Base-by-base conservation (phyloP, 2,329 filamentous ascomycete genomes). In the Xylariaceae sp. region DNA sequence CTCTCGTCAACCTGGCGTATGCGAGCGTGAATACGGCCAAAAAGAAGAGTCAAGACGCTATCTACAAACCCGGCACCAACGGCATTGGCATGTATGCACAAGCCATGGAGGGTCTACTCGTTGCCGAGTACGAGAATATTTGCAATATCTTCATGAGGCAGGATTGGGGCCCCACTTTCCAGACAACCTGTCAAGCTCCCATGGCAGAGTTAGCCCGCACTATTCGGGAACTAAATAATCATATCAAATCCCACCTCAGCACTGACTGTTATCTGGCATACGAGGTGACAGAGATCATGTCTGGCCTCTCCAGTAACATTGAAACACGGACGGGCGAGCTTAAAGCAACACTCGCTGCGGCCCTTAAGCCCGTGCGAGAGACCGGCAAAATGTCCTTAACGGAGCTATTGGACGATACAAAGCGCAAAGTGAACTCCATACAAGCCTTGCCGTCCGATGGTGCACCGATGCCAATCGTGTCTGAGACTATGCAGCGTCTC, bases 231-330 rank as follows among this genome's bases (percentile, higher is more conserved):
- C 77, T 99, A 31, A 96, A 97, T 67, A 79, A 82, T 44, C 91
- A 96, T 63, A 90, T 97, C 68, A 90, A 91, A 65, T 75, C 80
- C 38, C 91, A 96, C 63, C 73, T 96, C 36, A 81, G 84, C 58
- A 96, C 90, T 0, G 94, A 99, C 67, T 97, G 92, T 69, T 97
- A 89, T 66, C 79, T 99, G 43, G 90, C 90, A 7, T 99, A 95
- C 66, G 94, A 99, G 66, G 89, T 97, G 31, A 89, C 95, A 31
- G 92, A 96, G 62, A 89, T 96, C 52, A 83, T 97, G 42, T 88
- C 89, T 1, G 80, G 80, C 11, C 77, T 96, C 42, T 90, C 90
- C 2, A 85, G 85, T 48, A 85, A 86, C 36, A 74, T 99, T 4
- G 92, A 96, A 55, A 80, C 81, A 5, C 84, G 86, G 53, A 95